Evolutionary conservation across 345 rosid genomes (phyloP).

Genomic region (Mercurialis annua): DNA sequence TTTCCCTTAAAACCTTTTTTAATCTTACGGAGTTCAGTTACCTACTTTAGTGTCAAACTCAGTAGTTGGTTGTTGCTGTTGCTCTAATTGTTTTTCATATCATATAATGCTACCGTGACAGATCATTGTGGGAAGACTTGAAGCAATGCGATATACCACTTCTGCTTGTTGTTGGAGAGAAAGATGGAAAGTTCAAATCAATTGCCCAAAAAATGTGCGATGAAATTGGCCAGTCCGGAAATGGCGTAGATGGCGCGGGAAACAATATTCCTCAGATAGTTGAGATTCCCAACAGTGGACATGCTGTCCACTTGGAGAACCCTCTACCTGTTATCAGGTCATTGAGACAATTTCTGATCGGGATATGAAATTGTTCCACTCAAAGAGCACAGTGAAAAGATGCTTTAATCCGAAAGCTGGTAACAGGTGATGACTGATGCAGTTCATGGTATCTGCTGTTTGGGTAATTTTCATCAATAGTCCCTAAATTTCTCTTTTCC

Average conservation of each 20-base stretch:
- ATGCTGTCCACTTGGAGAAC: constrained; percentile 86
- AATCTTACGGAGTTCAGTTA: neutral
- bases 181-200: constrained; percentile 61
- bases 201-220: constrained; percentile 48
- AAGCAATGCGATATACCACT: constrained; percentile 53
- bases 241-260: constrained; percentile 12
- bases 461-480: no score
- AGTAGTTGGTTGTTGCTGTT: neutral
- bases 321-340: constrained; percentile 58
- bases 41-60: neutral
- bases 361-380: constrained; percentile 15
- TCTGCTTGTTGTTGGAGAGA: constrained; percentile 60
- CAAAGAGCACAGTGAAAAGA: neutral
- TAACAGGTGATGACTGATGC: neutral
- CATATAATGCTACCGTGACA: constrained; percentile 15
- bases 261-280: constrained; percentile 38
- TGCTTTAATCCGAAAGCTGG: neutral
- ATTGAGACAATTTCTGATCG: constrained; percentile 52
- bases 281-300: constrained; percentile 65
- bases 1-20: neutral
- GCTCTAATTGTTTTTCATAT: neutral
- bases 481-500: no score
- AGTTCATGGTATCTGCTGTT: neutral
- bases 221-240: constrained; percentile 25
- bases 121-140: constrained; percentile 86